phyloP scores from a whole-genome alignment of 2,329 filamentous ascomycete genomes.

The Microascus cirrosus region DNA sequence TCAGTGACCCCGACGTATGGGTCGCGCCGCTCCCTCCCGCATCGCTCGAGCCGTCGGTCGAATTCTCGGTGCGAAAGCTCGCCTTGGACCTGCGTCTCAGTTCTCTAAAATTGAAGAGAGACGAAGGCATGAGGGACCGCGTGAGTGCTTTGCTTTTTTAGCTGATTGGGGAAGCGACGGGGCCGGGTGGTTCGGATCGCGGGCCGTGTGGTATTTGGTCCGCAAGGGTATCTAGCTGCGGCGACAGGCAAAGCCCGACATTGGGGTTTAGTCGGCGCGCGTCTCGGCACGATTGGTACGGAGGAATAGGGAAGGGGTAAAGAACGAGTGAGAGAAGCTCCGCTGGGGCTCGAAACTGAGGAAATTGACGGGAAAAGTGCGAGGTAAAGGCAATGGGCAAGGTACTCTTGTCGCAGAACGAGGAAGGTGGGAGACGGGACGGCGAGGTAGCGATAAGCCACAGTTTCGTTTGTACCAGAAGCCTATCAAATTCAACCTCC shows the following conservation, averaged over 20 bases:
- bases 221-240: background rate
- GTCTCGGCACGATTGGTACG: background rate
- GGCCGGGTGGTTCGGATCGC: background rate
- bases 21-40: conserved; percentile 45
- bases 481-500: too few species aligned
- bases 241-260: background rate
- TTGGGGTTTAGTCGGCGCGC: background rate
- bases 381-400: background rate
- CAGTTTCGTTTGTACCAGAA: too few species aligned
- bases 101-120: conserved; percentile 60
- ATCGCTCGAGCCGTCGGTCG: conserved; percentile 51
- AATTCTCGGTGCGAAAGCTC: conserved; percentile 57
- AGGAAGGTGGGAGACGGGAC: background rate
- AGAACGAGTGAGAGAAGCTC: background rate
- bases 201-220: background rate
- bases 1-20: conserved; percentile 58
- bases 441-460: too few species aligned
- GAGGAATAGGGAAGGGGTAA: background rate
- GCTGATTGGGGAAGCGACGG: background rate
- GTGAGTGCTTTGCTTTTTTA: background rate
- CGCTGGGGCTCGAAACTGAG: background rate
- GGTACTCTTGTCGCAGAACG: conserved; percentile 1
- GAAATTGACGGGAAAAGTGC: background rate
- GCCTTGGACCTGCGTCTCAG: conserved; percentile 66
- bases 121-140: conserved; percentile 36